Evolutionary conservation across 768 basidiomycete species (phyloP).

Genomic region (Pleurotus ostreatus): DNA sequence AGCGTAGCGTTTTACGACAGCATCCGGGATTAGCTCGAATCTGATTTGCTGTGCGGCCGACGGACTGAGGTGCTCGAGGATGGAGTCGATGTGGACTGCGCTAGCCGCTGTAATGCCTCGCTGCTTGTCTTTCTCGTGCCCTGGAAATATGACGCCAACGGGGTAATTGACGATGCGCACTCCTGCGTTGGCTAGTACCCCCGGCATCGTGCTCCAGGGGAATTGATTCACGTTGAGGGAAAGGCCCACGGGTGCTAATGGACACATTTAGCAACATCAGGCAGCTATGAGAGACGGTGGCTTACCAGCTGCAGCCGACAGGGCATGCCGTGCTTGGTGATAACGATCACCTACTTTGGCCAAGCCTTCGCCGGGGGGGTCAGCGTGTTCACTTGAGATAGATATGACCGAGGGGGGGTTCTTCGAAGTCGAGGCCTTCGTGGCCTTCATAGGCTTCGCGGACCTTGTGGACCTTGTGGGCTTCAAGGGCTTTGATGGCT

Average conservation of each 20-base stretch:
- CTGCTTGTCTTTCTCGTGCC: not conserved
- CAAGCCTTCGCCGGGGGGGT: too few relatives aligned
- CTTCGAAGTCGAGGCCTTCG: too few relatives aligned
- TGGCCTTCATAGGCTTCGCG: too few relatives aligned
- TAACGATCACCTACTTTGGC: not conserved
- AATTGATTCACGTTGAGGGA: not conserved
- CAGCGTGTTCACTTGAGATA: too few relatives aligned
- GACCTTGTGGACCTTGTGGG: too few relatives aligned
- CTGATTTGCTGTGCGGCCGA: not conserved
- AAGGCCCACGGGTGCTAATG: not conserved
- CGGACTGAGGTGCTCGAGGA: not conserved
- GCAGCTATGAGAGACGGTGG: not conserved
- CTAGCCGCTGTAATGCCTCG: not conserved
- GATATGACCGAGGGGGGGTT: too few relatives aligned
- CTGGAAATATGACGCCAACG: not conserved
- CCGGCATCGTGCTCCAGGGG: not conserved
- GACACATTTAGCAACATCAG: not conserved
- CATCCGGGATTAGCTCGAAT: not conserved
- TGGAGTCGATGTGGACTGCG: not conserved
- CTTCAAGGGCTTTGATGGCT: too few relatives aligned
- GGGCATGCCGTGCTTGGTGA: not conserved
- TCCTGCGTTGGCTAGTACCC: not conserved
- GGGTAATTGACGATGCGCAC: not conserved
- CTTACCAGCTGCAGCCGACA: not conserved
- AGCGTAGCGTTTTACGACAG: not conserved